Conservation (phyloP, 306 rosid species). For the Canavalia gladiata region DNA sequence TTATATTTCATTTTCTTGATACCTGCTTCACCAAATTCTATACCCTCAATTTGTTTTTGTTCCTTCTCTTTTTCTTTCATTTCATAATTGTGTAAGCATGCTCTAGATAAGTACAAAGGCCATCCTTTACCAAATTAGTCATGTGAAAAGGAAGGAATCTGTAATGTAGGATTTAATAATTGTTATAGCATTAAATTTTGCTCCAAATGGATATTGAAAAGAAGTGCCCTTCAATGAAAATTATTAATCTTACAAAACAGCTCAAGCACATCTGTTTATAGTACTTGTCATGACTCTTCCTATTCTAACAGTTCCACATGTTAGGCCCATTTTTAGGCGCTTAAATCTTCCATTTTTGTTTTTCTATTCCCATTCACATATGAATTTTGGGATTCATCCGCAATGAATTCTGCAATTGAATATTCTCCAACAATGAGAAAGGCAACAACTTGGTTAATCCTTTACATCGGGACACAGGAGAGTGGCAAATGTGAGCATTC, state of each 20-base stretch:
- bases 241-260: neutral
- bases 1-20: neutral
- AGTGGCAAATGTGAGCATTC: neutral
- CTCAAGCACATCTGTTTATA: neutral
- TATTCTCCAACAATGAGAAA: neutral
- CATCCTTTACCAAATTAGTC: slow-evolving; percentile 8
- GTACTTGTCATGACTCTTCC: neutral
- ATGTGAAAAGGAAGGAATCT: neutral
- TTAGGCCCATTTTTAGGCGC: slow-evolving; percentile 14
- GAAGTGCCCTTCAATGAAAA: neutral
- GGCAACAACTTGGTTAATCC: neutral
- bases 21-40: neutral
- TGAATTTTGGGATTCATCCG: neutral
- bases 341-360: neutral
- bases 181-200: neutral
- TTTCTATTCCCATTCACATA: neutral
- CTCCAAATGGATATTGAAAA: neutral
- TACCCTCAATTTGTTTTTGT: neutral
- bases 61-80: neutral
- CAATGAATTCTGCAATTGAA: neutral
- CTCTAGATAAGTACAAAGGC: neutral
- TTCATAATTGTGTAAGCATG: neutral
- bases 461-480: neutral
- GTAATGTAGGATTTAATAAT: slow-evolving; percentile 6
- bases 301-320: neutral